Base-by-base conservation (phyloP, 345 rosid species). In the Rhodamnia argentea region DNA sequence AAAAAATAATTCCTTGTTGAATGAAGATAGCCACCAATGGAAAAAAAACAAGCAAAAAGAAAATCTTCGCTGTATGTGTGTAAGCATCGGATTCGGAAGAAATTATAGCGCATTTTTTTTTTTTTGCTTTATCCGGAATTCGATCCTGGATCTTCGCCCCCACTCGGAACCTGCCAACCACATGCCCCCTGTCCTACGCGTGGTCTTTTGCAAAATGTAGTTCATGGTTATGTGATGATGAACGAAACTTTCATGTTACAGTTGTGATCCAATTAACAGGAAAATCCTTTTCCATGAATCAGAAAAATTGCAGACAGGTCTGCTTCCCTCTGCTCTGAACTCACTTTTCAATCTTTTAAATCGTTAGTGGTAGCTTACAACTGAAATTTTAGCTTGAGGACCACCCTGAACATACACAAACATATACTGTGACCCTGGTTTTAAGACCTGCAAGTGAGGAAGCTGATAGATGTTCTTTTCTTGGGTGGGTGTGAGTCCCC, bases 341-440 rank as follows among this genome's bases (percentile, higher is more conserved):
- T 52, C 81, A 62, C 44, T n/a, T 60, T 82, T 59, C 51, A 44
- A 54, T 9, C 18, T 84, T 60, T 83, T 4, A 53, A 59, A 37
- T n/a, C 16, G 11, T 90, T 86, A 95, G n/a, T 91, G 84, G 94
- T 93, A 95, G 90, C 95, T 90, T 22, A 87, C 85, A 27, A 95
- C 88, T 8, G 94, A 87, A 76, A 96, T 89, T 88, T 91, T 92
- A 7, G 96, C 98, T 83, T 94, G 98, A 10, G 99, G 98, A 10
- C 98, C 95, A 4, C 93, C 98, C 87, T 95, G 98, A 16, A 94
- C 88, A 13, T 96, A 95, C 83, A 94, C 92, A 50, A 94, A 95
- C 15, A 58, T 89, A 86, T 86, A 90, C 50, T 89, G 93, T 7
- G 93, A 89, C 40, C 92, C 93, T 5, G 95, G 93, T 40, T 84